A percentile compares a stretch with the other conserved stretches of the same genome.
Conservation (phyloP, 345 rosid genomes). For the Erucastrum elatum region DNA sequence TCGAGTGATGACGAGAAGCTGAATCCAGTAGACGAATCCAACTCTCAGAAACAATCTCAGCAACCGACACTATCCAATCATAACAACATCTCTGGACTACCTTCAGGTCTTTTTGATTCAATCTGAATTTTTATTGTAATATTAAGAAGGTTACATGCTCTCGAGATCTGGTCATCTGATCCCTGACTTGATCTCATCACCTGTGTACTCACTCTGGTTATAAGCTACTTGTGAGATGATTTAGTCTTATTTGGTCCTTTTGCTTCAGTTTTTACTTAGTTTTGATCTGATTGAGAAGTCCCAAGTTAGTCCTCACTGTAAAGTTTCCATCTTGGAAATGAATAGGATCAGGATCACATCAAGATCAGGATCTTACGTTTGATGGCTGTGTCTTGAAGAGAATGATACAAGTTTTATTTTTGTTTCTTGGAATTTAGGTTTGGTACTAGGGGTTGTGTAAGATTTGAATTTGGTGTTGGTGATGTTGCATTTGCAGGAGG, state of each 20-base stretch:
- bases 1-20: conserved; percentile 80
- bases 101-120: conserved; percentile 60
- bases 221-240: neutral
- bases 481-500: conserved; percentile 66
- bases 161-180: conserved; percentile 30
- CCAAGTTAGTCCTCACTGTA: neutral
- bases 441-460: neutral
- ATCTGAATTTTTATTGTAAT: neutral
- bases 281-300: conserved; percentile 41
- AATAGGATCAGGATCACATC: conserved; percentile 11
- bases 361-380: neutral
- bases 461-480: conserved; percentile 24
- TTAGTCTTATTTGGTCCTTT: conserved; percentile 32
- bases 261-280: conserved; percentile 35
- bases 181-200: conserved; percentile 30
- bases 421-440: no score
- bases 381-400: no score
- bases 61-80: conserved; percentile 51
- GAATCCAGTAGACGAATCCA: conserved; percentile 59
- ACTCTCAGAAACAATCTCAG: conserved; percentile 49
- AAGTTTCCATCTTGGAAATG: conserved; percentile 1
- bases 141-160: conserved; percentile 9
- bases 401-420: no score
- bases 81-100: conserved; percentile 59
- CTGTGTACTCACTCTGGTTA: conserved; percentile 7